These are phyloP conservation scores for Didymella arachidicola DNA, from an alignment of 2,329 filamentous ascomycete species.

Conservation along the genomic window DNA sequence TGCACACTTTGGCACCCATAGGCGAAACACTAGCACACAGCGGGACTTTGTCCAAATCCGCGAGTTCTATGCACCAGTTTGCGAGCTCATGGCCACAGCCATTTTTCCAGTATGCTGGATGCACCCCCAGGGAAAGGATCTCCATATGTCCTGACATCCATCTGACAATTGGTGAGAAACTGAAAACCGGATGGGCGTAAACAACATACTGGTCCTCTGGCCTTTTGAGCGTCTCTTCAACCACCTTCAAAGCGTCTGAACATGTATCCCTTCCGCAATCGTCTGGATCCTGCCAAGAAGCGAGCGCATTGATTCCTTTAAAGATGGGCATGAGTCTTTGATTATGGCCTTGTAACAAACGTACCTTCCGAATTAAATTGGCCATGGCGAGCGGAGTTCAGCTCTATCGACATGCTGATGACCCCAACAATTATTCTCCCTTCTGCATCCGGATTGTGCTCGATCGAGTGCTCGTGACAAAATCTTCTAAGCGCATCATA, in stretches of 20 bases:
- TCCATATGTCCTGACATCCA: not conserved
- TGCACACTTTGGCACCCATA: not conserved
- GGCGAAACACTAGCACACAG: not conserved
- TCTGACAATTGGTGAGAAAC: not conserved
- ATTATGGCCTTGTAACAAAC: no score
- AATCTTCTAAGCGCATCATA: not conserved
- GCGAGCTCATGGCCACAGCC: not conserved
- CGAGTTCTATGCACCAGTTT: not conserved
- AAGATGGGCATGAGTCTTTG: no score
- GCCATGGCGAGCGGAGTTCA: not conserved
- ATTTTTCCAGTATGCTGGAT: not conserved
- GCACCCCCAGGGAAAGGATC: not conserved
- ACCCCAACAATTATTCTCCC: not conserved
- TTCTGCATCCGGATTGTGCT: not conserved
- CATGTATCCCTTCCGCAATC: not conserved
- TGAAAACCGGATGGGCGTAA: not conserved
- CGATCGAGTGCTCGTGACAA: not conserved
- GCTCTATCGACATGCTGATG: not conserved
- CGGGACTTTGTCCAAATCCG: not conserved
- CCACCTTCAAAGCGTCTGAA: not conserved
- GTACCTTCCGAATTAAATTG: not conserved
- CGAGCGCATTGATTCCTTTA: not conserved
- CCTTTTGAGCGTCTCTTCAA: not conserved
- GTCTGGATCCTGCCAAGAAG: not conserved
- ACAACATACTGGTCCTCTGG: not conserved